Evolutionary conservation across 2,329 filamentous ascomycete species (phyloP).

Genomic region (Sporothrix luriei): DNA sequence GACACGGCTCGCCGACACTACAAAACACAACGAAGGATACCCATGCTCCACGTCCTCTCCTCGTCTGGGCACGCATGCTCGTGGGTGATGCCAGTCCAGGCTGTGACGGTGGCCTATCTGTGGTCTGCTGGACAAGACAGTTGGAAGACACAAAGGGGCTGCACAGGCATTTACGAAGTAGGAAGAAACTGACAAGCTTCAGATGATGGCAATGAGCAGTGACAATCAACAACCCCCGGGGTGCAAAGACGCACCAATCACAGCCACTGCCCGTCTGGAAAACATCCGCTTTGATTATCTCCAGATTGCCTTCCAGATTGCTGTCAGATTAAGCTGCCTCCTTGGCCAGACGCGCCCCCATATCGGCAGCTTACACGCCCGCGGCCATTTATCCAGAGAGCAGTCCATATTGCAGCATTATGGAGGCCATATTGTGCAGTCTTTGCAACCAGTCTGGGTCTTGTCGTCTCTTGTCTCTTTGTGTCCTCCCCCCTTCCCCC

Average conservation of each 20-base stretch:
- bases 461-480: too few relatives aligned
- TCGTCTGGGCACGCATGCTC: background rate
- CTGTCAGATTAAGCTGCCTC: background rate
- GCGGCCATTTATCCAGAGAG: conserved; percentile 12
- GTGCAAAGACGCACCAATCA: background rate
- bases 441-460: too few relatives aligned
- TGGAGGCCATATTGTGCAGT: background rate
- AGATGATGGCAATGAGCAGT: too few relatives aligned
- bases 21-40: too few relatives aligned
- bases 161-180: too few relatives aligned
- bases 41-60: background rate
- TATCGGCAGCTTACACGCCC: conserved; percentile 3
- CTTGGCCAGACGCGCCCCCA: background rate
- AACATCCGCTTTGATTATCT: too few relatives aligned
- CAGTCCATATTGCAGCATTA: background rate
- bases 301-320: background rate
- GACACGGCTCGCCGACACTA: too few relatives aligned
- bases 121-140: background rate
- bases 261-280: background rate
- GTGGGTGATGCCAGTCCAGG: conserved; percentile 8
- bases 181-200: background rate
- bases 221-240: too few relatives aligned
- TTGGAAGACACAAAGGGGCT: background rate
- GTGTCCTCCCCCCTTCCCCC: too few relatives aligned
- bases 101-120: background rate